Evolutionary conservation across 345 rosid species (phyloP), one percentile per base, ranked within the genome.

Genomic region (Bruguiera gymnorhiza): DNA sequence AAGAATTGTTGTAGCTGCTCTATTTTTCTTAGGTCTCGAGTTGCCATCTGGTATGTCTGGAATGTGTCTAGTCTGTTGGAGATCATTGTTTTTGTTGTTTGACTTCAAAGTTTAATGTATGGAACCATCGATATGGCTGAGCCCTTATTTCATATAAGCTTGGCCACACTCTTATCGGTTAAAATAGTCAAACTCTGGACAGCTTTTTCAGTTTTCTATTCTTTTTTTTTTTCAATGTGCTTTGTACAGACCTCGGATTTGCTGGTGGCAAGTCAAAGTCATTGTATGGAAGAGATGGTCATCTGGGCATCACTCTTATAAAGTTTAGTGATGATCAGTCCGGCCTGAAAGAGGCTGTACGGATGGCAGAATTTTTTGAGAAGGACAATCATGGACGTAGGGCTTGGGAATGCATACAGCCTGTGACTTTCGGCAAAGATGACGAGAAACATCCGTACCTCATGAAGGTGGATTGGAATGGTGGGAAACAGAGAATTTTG

Each of bases 251-350:
- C 78, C 87, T 96, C 53, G 94, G 96, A 75, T 83, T 86, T 76
- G 65, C 68, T 55, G 86, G 87, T 78, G 94, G 96, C 81, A 96
- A 87, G 85, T 85, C 98, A 63, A 92, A 87, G 79, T 83, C 97
- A 63, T 72, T 96, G 63, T 96, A 92, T 75, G 96, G 87, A 62
- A 90, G 93, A 84, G 99, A 92, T 3, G 99, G 99, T 75, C 99
- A 90, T 84, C 79, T 83, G 64, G 99, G 98, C 66, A 75, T 86
- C 53, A 89, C 96, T 24, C 83, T 87, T 65, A 77, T 87, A 46
- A 90, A 80, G 87, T 96, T 89, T 83, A 63, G 76, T 26, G 87
- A 89, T 60, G 89, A 90, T 62, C 85, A 79, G 54, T 78, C 83
- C 23, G 96, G 99, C 71, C 79, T 96, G 76, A 84, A 77, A 70